Percentiles rank a stretch among this genome's conserved stretches.
These are phyloP conservation scores for Schizochytrium sp. DNA, from an alignment of 108 stramenopile species.

Conservation along the genomic window DNA sequence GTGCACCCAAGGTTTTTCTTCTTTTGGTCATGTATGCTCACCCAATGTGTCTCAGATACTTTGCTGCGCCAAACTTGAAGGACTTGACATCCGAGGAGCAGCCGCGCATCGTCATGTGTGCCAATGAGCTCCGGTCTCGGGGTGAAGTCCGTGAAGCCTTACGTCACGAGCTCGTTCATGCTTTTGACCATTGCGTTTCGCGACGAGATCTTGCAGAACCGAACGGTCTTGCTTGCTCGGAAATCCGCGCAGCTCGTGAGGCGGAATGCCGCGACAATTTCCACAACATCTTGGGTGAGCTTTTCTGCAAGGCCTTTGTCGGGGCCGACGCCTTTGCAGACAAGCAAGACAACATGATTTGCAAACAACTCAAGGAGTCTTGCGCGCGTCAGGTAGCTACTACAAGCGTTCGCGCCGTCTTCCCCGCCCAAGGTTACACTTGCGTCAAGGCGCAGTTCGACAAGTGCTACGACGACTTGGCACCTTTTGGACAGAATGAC, in stretches of 20 bases:
- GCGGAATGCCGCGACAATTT: conserved; percentile 4
- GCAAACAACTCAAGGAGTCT: not conserved
- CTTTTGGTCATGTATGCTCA: not conserved
- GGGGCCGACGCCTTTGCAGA: not conserved
- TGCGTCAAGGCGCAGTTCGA: not conserved
- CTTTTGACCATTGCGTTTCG: not conserved
- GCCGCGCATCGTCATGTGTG: not conserved
- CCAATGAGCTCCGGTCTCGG: not conserved
- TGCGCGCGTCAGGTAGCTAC: not conserved
- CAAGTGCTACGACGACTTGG: not conserved
- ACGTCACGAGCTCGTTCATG: not conserved
- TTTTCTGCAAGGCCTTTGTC: not conserved
- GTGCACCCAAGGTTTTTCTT: not conserved
- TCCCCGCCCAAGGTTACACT: not conserved
- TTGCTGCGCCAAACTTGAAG: not conserved
- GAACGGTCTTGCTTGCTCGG: not conserved
- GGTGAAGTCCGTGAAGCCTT: not conserved
- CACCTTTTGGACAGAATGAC: not conserved
- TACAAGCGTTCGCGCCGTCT: not conserved
- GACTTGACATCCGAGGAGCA: not conserved
- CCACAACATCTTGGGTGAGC: not conserved
- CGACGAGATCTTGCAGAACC: not conserved
- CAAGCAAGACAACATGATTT: not conserved
- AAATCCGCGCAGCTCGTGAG: not conserved
- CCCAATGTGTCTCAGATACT: not conserved